Conservation (phyloP, 2,329 filamentous ascomycete genomes). For the Aspergillus ochraceus region DNA sequence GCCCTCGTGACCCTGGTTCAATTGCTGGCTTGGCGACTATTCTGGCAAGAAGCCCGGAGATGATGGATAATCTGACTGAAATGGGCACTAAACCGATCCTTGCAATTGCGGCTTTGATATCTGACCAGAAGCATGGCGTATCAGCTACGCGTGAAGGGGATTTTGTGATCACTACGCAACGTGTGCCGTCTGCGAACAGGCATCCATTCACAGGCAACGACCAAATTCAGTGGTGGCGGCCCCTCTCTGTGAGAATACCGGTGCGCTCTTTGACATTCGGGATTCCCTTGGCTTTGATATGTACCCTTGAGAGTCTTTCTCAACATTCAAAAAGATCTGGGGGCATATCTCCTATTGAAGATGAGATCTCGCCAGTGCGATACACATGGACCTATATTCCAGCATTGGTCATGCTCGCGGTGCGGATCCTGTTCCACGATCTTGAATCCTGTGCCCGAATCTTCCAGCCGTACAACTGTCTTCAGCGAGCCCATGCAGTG, state of each 20-base stretch:
- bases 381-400: constrained; percentile 23
- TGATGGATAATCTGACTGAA: neutral
- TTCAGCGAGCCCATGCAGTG: constrained; percentile 9
- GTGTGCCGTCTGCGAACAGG: too few species aligned
- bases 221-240: too few species aligned
- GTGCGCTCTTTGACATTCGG: too few species aligned
- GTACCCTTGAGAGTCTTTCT: neutral
- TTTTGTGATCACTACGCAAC: too few species aligned
- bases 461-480: constrained; percentile 19
- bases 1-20: neutral
- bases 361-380: constrained; percentile 20
- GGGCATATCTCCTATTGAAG: neutral
- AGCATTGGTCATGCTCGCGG: constrained; percentile 18
- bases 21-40: neutral
- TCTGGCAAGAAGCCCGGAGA: neutral
- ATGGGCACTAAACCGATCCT: too few species aligned
- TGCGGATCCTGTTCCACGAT: constrained; percentile 17
- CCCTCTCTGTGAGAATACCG: too few species aligned
- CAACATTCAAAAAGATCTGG: neutral
- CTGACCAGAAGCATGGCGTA: too few species aligned
- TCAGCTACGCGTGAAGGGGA: too few species aligned
- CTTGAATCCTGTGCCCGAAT: constrained; percentile 18
- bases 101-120: too few species aligned
- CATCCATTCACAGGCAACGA: too few species aligned
- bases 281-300: too few species aligned